Conservation (phyloP, 345 rosid genomes). For the Streptanthus diversifolius region DNA sequence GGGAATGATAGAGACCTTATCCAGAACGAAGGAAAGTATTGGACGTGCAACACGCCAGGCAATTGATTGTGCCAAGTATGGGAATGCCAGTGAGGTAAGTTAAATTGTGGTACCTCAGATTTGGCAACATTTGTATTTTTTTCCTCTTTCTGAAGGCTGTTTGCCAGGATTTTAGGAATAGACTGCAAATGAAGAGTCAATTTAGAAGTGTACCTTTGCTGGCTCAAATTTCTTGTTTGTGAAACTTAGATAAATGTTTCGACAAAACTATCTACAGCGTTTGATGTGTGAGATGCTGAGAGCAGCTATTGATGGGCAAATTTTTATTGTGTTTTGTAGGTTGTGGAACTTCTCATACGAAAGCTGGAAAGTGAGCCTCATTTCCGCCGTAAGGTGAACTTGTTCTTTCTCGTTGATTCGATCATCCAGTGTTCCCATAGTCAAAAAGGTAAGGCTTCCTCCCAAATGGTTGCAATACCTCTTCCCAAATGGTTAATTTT, state of each 20-base stretch:
- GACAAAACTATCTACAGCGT: constrained; percentile 5
- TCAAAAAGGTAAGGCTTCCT: constrained; percentile 63
- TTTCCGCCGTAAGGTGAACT: constrained; percentile 77
- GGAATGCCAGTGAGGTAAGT: constrained; percentile 88
- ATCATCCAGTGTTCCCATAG: constrained; percentile 88
- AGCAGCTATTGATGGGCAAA: background rate
- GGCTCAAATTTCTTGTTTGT: background rate
- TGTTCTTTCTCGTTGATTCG: constrained; percentile 94
- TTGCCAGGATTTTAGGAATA: constrained; percentile 4
- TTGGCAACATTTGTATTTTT: background rate
- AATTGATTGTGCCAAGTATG: constrained; percentile 91
- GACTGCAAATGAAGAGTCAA: constrained; percentile 10
- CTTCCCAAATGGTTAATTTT: background rate
- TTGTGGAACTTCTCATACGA: constrained; percentile 82
- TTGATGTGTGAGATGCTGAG: background rate
- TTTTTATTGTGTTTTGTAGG: constrained; percentile 42
- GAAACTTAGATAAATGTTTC: background rate
- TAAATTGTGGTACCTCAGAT: constrained; percentile 1
- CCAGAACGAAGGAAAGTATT: constrained; percentile 94
- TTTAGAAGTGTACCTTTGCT: constrained; percentile 3
- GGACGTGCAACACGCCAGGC: constrained; percentile 98
- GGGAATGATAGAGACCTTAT: constrained; percentile 98
- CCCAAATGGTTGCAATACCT: background rate
- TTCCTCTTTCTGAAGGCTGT: background rate
- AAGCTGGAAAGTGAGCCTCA: constrained; percentile 86